Evolutionary conservation across 352 stramenopile species (phyloP).

Genomic region (Phytophthora cactorum): DNA sequence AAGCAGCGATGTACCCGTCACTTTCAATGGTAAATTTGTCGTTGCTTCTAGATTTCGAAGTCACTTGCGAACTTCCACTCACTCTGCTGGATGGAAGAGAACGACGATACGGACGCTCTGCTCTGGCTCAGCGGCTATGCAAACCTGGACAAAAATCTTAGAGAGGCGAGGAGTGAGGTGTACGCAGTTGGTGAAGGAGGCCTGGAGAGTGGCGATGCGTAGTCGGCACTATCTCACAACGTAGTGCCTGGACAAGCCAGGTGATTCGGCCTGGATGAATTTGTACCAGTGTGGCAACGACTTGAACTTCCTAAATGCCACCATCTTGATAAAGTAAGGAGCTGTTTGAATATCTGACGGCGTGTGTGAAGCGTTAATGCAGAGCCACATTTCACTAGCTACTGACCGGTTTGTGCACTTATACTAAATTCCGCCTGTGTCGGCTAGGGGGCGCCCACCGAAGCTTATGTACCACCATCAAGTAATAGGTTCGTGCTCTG

Average conservation of each 20-base stretch:
- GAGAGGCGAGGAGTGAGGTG: background rate
- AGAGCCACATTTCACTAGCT: background rate
- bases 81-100: background rate
- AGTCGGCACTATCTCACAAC: background rate
- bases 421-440: background rate
- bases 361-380: background rate
- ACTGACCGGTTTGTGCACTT: background rate
- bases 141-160: background rate
- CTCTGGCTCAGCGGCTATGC: background rate
- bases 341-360: background rate
- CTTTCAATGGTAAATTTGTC: background rate
- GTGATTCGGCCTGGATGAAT: background rate
- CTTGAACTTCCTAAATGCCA: background rate
- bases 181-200: background rate
- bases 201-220: background rate
- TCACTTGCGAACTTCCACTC: background rate
- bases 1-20: background rate
- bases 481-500: background rate
- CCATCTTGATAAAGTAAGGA: background rate
- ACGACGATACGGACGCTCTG: background rate
- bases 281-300: background rate
- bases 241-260: background rate
- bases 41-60: background rate
- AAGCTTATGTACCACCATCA: constrained; percentile 5
- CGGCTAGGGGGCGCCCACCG: background rate